A percentile compares a stretch with the other conserved stretches of the same genome.
Evolutionary conservation across 345 rosid species (phyloP).

Genomic region (Iberis pinnata): DNA sequence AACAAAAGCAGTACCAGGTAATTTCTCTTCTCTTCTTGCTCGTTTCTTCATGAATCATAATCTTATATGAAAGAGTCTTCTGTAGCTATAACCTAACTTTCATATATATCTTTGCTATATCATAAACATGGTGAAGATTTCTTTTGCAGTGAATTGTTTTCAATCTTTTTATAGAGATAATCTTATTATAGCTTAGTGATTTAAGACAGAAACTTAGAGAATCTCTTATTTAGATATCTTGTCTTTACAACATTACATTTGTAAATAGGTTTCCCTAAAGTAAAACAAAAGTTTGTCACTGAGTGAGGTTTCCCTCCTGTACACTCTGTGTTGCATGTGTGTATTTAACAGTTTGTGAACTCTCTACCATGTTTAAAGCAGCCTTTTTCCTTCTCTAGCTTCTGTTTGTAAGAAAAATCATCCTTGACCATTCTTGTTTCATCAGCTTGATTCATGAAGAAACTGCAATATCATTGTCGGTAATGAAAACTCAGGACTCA

Average conservation of each 20-base stretch:
- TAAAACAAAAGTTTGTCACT: too few relatives aligned
- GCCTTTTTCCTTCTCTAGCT: slow-evolving; percentile 23
- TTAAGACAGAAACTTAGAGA: not conserved
- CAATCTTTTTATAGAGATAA: too few relatives aligned
- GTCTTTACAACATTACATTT: slow-evolving; percentile 5
- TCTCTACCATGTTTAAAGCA: slow-evolving; percentile 15
- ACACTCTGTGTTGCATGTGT: not conserved
- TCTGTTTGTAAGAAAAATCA: not conserved
- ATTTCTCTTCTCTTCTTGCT: slow-evolving; percentile 17
- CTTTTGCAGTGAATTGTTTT: too few relatives aligned
- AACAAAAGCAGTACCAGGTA: slow-evolving; percentile 19
- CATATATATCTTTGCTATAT: not conserved
- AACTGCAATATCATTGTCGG: not conserved
- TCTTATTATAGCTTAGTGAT: too few relatives aligned
- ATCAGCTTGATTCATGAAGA: not conserved
- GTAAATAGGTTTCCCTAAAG: not conserved
- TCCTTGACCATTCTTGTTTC: too few relatives aligned
- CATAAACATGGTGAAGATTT: too few relatives aligned
- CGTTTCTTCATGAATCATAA: not conserved
- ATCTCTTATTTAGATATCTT: not conserved
- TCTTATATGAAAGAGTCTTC: not conserved
- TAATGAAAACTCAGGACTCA: too few relatives aligned
- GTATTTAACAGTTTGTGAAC: slow-evolving; percentile 18
- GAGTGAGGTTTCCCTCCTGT: slow-evolving; percentile 11
- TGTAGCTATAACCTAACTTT: too few relatives aligned